These are phyloP conservation scores for Phaseolus coccineus DNA, from an alignment of 331 rosid genomes.

Conservation along the genomic window DNA sequence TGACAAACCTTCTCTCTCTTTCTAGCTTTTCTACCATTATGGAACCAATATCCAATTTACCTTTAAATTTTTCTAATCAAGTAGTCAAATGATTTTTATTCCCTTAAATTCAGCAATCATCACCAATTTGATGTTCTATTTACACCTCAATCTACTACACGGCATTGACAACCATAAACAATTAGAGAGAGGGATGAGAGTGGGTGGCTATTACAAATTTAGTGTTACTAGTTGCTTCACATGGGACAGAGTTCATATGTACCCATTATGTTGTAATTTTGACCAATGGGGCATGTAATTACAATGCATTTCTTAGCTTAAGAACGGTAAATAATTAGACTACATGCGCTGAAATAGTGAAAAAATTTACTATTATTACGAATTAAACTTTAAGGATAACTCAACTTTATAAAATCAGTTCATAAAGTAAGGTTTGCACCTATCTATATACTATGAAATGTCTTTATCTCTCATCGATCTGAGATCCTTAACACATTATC, in stretches of 20 bases:
- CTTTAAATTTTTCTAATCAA: neutral
- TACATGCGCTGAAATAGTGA: no score
- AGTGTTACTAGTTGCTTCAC: slow-evolving; percentile 33
- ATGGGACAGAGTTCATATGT: slow-evolving; percentile 30
- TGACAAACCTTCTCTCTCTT: slow-evolving; percentile 1
- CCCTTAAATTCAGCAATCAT: slow-evolving; percentile 26
- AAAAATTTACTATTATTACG: no score
- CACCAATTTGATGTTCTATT: slow-evolving; percentile 28
- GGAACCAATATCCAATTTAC: neutral
- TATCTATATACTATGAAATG: no score
- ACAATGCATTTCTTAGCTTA: no score
- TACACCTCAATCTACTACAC: slow-evolving; percentile 45
- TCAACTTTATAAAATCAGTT: no score
- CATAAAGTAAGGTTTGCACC: no score
- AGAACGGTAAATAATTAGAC: no score
- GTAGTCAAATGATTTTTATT: slow-evolving; percentile 13
- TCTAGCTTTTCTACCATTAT: neutral
- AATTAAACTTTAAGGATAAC: no score
- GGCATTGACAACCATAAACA: slow-evolving; percentile 50
- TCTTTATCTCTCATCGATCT: no score
- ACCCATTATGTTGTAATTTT: neutral
- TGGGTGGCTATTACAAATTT: slow-evolving; percentile 19
- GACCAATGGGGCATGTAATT: no score
- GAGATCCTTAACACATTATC: no score
- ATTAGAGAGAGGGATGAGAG: neutral